Conservation (phyloP, 2,329 filamentous ascomycete genomes). For the Ascochyta viciae-villosae region DNA sequence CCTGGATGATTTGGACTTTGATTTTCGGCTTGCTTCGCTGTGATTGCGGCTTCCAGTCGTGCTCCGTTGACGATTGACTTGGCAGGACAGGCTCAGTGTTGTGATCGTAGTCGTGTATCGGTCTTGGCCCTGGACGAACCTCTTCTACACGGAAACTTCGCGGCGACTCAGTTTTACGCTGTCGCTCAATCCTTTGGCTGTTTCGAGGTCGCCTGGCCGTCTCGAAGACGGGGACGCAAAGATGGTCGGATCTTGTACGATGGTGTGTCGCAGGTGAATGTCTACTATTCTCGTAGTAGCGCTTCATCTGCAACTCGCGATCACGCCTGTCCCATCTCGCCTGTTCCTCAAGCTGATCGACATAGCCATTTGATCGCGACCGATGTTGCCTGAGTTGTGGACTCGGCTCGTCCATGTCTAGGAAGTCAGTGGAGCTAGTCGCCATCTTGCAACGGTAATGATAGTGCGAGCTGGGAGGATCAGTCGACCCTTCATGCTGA, state of each 20-base stretch:
- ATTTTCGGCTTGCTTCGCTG: slow-evolving; percentile 25
- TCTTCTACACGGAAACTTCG: slow-evolving; percentile 27
- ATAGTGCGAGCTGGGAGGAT: background rate
- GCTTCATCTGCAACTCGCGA: slow-evolving; percentile 32
- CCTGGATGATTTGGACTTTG: slow-evolving; percentile 34
- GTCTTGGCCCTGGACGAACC: slow-evolving; percentile 17
- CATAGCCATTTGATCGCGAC: slow-evolving; percentile 33
- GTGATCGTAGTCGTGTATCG: slow-evolving; percentile 14
- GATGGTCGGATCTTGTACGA: slow-evolving; percentile 22
- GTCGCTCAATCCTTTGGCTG: slow-evolving; percentile 11
- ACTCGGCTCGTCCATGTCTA: background rate
- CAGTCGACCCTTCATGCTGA: background rate
- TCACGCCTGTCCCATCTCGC: slow-evolving; percentile 24
- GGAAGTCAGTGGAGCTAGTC: slow-evolving; percentile 1
- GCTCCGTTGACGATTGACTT: slow-evolving; percentile 10
- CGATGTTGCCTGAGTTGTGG: slow-evolving; percentile 19
- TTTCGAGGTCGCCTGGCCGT: slow-evolving; percentile 18
- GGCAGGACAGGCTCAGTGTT: slow-evolving; percentile 17
- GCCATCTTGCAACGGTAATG: background rate
- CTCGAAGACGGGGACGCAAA: slow-evolving; percentile 32
- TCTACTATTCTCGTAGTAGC: slow-evolving; percentile 25
- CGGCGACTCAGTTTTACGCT: slow-evolving; percentile 2
- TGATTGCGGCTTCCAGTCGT: slow-evolving; percentile 9
- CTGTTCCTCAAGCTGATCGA: slow-evolving; percentile 33
- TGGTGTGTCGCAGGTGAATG: slow-evolving; percentile 6